A percentile compares a stretch with the other conserved stretches of the same genome.
Conservation (phyloP, 73 alveolate species). For the Paramecium octaurelia region DNA sequence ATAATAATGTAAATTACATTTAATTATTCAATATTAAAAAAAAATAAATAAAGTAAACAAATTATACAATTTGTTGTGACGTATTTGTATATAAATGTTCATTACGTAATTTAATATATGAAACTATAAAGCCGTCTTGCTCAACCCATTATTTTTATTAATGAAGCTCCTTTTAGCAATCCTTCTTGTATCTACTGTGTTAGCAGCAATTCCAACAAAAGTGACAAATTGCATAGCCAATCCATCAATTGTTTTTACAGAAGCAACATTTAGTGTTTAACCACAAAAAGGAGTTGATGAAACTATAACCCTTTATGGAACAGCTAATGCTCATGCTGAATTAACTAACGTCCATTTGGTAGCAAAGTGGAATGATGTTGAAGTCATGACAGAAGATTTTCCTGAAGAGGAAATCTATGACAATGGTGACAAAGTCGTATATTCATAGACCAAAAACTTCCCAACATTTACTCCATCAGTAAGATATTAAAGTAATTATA, state of each 20-base stretch:
- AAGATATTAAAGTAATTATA: not conserved
- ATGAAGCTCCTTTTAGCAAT: not conserved
- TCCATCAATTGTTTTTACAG: not conserved
- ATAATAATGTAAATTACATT: not conserved
- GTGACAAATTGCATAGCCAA: conserved; percentile 2
- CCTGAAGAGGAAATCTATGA: not conserved
- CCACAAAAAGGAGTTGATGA: conserved; percentile 45
- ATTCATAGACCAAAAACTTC: not conserved
- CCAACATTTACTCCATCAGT: conserved; percentile 48
- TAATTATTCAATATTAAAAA: not conserved
- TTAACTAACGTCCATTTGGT: not conserved
- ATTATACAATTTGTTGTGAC: not conserved
- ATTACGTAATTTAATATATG: conserved; percentile 34
- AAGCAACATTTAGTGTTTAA: conserved; percentile 19
- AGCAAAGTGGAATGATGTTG: conserved; percentile 17
- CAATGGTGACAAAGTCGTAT: not conserved
- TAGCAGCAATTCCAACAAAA: not conserved
- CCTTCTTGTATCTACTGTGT: not conserved
- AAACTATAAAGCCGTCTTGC: not conserved
- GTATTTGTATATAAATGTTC: not conserved
- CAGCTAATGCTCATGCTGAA: conserved; percentile 25
- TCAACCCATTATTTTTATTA: not conserved
- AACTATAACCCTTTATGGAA: conserved; percentile 27
- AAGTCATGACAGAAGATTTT: not conserved
- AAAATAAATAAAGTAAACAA: not conserved